Evolutionary conservation across 352 stramenopile species (phyloP), one percentile per base, ranked within the genome.

Genomic region (Globisporangium paroecandrum): DNA sequence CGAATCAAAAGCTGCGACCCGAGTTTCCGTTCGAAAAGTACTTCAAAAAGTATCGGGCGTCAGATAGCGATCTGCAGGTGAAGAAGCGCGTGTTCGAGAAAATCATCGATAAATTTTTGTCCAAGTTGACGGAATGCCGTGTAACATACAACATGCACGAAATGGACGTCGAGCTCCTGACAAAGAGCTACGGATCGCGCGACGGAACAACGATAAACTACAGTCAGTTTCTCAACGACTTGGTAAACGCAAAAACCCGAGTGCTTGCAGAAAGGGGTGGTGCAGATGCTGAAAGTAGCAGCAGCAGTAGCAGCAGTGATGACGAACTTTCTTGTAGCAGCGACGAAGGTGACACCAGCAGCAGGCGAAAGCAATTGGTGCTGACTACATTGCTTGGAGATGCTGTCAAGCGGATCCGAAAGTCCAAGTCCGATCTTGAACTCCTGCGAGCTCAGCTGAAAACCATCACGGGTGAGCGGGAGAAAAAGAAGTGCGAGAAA

Each of bases 11-110:
- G 29, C 59, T 91, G 7, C 60, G 61, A 5, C 75, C 80, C 7
- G 68, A 62, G 15, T 94, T 94, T 63, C 81, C 82, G 0, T 94
- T 94, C 62, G 81, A 80, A 7, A 91, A 89, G 66, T 94, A 94
- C 63, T 86, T 92, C 32, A 70, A 71, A 49, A 94, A 92, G 62
- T 91, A 94, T 66, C 77, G 74, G 12, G 38, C 73, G 18, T 76
- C 74, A 5, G 56, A 75, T 55, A 68, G 49, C 12, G 81, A 88
- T 41, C 49, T 71, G 2, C 54, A 69, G 2, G 79, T 93, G 24
- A 89, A 85, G 74, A 62, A 76, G 47, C 75, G 76, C 10, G 80
- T 89, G 27, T 94, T 94, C 57, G 77, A 87, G 36, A 90, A 90
- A 29, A 76, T 92, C 46, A 68, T 94, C 1, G 79, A 94, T 63